A percentile compares a stretch with the other conserved stretches of the same genome.
Conservation (phyloP, 2,329 filamentous ascomycete species). For the Pseudopyrenochaeta lycopersici region DNA sequence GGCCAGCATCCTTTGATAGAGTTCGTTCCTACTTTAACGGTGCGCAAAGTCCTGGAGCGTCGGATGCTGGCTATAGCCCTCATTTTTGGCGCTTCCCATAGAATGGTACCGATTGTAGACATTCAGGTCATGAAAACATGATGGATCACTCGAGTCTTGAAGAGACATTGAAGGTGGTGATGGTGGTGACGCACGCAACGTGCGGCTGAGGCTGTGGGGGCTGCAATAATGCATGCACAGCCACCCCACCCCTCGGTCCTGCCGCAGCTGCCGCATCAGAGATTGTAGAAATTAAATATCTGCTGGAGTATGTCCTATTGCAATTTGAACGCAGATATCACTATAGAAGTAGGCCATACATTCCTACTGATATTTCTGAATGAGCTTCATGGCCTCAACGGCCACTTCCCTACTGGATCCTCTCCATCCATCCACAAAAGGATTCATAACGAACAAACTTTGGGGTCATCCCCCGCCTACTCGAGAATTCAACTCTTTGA, state of each 20-base stretch:
- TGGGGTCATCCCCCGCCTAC: constrained; percentile 6
- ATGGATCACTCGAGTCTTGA: neutral
- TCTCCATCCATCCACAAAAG: constrained; percentile 5
- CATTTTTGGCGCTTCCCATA: constrained; percentile 1
- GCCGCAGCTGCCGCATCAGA: neutral
- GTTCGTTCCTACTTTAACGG: neutral
- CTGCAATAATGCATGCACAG: neutral
- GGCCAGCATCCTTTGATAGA: constrained; percentile 7
- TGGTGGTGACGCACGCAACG: neutral
- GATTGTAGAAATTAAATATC: neutral
- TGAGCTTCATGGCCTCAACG: neutral
- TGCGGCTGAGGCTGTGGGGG: neutral
- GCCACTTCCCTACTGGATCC: constrained; percentile 4
- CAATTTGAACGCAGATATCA: neutral
- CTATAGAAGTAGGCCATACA: neutral
- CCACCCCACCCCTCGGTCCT: neutral
- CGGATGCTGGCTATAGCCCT: constrained; percentile 8
- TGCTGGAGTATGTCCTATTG: neutral
- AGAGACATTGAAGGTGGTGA: neutral
- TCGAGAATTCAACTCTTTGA: neutral
- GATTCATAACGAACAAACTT: constrained; percentile 2
- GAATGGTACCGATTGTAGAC: neutral
- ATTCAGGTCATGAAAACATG: constrained; percentile 1
- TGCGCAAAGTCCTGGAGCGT: constrained; percentile 4
- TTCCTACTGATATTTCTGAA: neutral